phyloP scores from a whole-genome alignment of 2,329 filamentous ascomycete genomes.

The Arthrobotrys musiformis region DNA sequence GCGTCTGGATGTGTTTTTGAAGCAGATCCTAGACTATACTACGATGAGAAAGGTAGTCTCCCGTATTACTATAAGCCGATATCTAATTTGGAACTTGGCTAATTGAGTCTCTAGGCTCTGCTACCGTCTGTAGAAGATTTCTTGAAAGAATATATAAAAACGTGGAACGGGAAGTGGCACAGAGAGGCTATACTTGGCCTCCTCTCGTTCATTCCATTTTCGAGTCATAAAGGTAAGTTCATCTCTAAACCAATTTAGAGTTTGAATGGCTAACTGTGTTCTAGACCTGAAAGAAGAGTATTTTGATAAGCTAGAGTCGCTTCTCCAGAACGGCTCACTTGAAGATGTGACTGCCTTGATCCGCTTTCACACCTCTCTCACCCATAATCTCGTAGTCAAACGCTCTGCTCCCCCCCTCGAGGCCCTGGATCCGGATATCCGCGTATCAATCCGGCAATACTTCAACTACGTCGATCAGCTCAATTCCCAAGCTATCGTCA shows the following conservation, averaged over 20 bases:
- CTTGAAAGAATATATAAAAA: constrained; percentile 68
- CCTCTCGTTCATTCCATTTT: constrained; percentile 69
- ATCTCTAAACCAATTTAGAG: background rate
- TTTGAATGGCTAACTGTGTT: background rate
- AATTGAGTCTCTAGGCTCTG: constrained; percentile 59
- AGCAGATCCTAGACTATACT: constrained; percentile 70
- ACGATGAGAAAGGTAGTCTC: constrained; percentile 67
- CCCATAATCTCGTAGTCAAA: constrained; percentile 64
- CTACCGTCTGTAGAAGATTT: constrained; percentile 64
- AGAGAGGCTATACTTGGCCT: constrained; percentile 70
- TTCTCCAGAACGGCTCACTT: constrained; percentile 66
- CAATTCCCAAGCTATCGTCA: constrained; percentile 24
- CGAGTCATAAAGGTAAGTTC: constrained; percentile 68
- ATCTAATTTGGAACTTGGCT: background rate
- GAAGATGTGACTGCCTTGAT: constrained; percentile 72
- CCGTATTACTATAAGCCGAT: no score
- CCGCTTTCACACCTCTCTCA: constrained; percentile 73
- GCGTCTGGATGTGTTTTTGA: constrained; percentile 64
- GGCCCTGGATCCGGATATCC: constrained; percentile 46
- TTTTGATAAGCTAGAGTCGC: constrained; percentile 68
- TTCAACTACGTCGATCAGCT: constrained; percentile 57
- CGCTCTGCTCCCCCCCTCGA: constrained; percentile 31
- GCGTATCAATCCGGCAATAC: constrained; percentile 53
- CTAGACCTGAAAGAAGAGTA: constrained; percentile 68
- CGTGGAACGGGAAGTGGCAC: constrained; percentile 73